Conservation (phyloP, 768 basidiomycete species). For the Psilocybe cubensis region DNA sequence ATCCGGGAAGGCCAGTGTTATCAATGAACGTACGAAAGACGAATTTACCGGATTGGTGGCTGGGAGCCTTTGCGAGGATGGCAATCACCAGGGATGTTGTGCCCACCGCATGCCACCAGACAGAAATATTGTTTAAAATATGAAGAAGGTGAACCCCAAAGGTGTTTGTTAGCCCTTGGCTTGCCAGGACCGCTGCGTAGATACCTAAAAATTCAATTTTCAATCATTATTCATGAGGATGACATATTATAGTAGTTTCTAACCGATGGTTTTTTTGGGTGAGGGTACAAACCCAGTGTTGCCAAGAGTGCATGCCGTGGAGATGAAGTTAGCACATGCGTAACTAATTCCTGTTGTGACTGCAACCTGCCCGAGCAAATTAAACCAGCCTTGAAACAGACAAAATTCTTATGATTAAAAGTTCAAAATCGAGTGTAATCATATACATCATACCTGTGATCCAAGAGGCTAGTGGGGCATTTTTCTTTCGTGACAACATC, state of each 20-base stretch:
- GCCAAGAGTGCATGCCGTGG: conserved; percentile 62
- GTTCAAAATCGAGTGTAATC: neutral
- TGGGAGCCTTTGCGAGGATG: conserved; percentile 72
- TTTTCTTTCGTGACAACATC: conserved; percentile 60
- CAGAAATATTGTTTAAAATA: conserved; percentile 71
- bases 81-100: conserved; percentile 70
- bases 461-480: conserved; percentile 74
- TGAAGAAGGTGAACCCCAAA: conserved; percentile 71
- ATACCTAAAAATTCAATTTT: conserved; percentile 32
- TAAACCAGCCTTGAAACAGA: conserved; percentile 59
- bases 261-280: conserved; percentile 64
- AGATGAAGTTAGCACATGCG: conserved; percentile 69
- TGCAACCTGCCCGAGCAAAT: conserved; percentile 75
- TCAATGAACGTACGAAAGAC: conserved; percentile 77
- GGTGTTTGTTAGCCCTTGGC: conserved; percentile 75
- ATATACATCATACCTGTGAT: conserved; percentile 48
- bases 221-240: neutral
- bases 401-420: neutral
- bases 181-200: conserved; percentile 69
- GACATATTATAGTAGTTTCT: conserved; percentile 9
- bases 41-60: conserved; percentile 66
- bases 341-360: conserved; percentile 79
- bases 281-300: conserved; percentile 58
- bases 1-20: conserved; percentile 53
- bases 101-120: conserved; percentile 77